Percentiles rank a stretch among this genome's conserved stretches.
Evolutionary conservation across 2,329 filamentous ascomycete genomes (phyloP).

Genomic region (Sporothrix euskadiensis): DNA sequence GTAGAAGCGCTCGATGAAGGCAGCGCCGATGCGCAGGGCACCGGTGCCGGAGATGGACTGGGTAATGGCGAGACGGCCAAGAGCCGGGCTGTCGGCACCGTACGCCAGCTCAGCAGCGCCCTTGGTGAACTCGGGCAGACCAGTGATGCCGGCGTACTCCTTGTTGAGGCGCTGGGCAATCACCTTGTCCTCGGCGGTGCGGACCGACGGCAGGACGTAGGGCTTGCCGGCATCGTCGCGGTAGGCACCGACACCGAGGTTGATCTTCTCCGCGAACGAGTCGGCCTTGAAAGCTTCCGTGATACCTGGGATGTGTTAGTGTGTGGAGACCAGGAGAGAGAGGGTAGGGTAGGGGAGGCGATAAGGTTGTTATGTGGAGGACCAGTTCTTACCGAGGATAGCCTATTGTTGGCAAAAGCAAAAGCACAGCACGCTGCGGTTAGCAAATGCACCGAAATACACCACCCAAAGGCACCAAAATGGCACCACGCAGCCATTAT

Average conservation of each 20-base stretch:
- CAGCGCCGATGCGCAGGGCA: conserved; percentile 89
- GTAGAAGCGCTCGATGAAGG: conserved; percentile 90
- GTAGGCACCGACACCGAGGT: conserved; percentile 96
- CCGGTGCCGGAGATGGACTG: conserved; percentile 98
- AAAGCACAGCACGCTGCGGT: conserved; percentile 25
- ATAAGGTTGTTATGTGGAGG: not conserved
- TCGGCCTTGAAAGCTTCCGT: conserved; percentile 99
- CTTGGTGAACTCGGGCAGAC: conserved; percentile 90
- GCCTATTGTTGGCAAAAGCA: conserved; percentile 24
- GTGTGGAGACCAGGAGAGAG: not conserved
- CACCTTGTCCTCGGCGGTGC: conserved; percentile 83
- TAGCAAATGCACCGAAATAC: conserved; percentile 13
- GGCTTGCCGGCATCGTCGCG: conserved; percentile 98
- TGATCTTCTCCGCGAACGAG: conserved; percentile 92
- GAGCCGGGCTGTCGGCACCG: conserved; percentile 70
- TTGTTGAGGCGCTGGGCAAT: conserved; percentile 80
- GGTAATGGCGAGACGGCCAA: conserved; percentile 83
- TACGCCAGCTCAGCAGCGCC: conserved; percentile 90
- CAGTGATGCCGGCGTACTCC: conserved; percentile 97
- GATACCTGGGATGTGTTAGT: conserved; percentile 60
- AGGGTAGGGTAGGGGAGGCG: not conserved
- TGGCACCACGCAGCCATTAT: not conserved
- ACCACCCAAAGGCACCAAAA: conserved; percentile 7
- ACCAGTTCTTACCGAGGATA: conserved; percentile 28
- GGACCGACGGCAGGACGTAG: conserved; percentile 93